Conservation (phyloP, 2,329 filamentous ascomycete genomes). For the Apiospora hydei region DNA sequence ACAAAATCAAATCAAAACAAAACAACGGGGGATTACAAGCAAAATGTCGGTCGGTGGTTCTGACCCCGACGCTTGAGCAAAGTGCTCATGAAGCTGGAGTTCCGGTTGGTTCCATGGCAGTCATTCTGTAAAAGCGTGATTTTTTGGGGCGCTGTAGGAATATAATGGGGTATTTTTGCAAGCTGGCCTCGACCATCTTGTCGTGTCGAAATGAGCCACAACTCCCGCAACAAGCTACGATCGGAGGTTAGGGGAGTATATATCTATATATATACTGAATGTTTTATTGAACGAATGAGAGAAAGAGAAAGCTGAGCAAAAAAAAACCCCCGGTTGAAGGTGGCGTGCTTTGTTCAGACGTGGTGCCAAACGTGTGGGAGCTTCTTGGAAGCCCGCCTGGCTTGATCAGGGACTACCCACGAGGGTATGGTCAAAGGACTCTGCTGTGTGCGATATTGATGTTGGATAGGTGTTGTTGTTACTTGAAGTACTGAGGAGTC, state of each 20-base stretch:
- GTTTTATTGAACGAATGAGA: background rate
- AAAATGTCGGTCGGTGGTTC: background rate
- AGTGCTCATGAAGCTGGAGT: constrained; percentile 4
- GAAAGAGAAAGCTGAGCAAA: background rate
- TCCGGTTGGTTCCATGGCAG: background rate
- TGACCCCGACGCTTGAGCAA: background rate
- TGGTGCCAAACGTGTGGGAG: background rate
- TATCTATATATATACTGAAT: background rate
- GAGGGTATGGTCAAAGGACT: background rate
- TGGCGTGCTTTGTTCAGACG: background rate
- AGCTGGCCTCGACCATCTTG: background rate
- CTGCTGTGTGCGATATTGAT: background rate
- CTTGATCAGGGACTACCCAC: background rate
- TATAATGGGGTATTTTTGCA: constrained; percentile 16
- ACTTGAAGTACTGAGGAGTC: background rate
- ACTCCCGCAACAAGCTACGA: background rate
- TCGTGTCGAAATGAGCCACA: background rate
- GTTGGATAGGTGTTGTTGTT: background rate
- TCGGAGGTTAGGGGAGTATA: background rate
- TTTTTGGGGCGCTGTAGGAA: constrained; percentile 6
- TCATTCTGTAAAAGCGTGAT: constrained; percentile 14
- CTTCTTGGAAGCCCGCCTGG: background rate
- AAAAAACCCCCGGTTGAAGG: background rate
- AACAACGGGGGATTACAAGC: background rate
- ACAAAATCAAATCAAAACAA: background rate